phyloP scores from a whole-genome alignment of 176 grass and related monocot species.

The Olyra latifolia region DNA sequence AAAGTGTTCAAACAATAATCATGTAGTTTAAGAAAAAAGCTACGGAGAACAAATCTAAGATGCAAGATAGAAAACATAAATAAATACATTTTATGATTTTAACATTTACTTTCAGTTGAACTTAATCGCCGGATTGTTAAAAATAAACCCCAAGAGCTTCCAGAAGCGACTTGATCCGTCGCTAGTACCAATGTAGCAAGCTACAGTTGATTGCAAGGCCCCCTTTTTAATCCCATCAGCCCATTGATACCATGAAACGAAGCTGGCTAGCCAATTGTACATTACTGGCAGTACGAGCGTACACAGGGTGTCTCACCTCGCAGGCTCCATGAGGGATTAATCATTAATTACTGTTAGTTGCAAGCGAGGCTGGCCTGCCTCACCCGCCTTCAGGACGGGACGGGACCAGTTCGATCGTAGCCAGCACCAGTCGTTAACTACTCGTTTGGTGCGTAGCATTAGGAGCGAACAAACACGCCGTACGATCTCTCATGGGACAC shows the following conservation, averaged over 20 bases:
- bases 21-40: too few relatives aligned
- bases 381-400: background rate
- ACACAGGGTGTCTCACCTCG: background rate
- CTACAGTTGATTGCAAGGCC: too few relatives aligned
- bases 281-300: background rate
- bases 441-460: slow-evolving; percentile 23
- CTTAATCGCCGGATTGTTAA: too few relatives aligned
- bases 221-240: too few relatives aligned
- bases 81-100: too few relatives aligned
- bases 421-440: background rate
- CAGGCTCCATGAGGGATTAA: slow-evolving; percentile 5
- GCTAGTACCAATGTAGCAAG: too few relatives aligned
- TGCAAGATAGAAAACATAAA: too few relatives aligned
- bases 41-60: too few relatives aligned
- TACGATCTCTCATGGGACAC: background rate
- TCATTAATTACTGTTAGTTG: slow-evolving; percentile 16
- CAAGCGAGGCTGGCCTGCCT: background rate
- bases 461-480: background rate
- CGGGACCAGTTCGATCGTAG: slow-evolving; percentile 6
- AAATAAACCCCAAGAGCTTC: too few relatives aligned
- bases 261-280: background rate
- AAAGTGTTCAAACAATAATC: too few relatives aligned
- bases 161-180: too few relatives aligned
- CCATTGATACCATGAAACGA: background rate
- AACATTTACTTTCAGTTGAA: too few relatives aligned